Conservation (phyloP, 805 yeast genomes). For the Vanderwaltozyma tropicalis region DNA sequence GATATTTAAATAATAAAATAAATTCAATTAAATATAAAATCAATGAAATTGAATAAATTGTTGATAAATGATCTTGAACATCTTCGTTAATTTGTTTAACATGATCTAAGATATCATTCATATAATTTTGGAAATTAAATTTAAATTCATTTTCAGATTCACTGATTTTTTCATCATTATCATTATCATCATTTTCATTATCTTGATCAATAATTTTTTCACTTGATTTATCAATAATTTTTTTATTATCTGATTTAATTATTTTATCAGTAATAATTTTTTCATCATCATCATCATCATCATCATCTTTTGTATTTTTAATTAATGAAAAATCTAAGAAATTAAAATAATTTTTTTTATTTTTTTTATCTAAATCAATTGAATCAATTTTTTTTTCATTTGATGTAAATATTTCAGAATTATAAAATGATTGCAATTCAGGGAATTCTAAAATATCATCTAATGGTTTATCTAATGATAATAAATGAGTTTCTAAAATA, state of each 20-base stretch:
- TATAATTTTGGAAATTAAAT: constrained; percentile 15
- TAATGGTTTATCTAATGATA: constrained; percentile 11
- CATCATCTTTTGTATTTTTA: neutral
- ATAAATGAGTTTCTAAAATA: constrained; percentile 12
- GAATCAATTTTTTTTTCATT: neutral
- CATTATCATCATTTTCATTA: constrained; percentile 1
- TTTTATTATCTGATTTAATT: too few species aligned
- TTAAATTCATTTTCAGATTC: constrained; percentile 8
- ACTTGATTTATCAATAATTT: neutral
- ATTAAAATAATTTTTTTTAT: neutral
- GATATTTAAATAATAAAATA: neutral
- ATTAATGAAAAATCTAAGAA: constrained; percentile 2
- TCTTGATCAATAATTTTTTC: too few species aligned
- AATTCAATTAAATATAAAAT: constrained; percentile 17
- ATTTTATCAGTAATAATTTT: neutral
- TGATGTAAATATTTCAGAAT: neutral
- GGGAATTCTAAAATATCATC: constrained; percentile 20
- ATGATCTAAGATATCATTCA: constrained; percentile 13
- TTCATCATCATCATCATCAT: neutral
- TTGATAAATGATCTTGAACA: constrained; percentile 20
- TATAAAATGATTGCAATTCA: constrained; percentile 15
- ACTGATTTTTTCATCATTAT: constrained; percentile 2
- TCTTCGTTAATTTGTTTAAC: constrained; percentile 13
- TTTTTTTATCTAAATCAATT: neutral
- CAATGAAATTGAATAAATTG: constrained; percentile 14